A percentile compares a stretch with the other conserved stretches of the same genome.
Evolutionary conservation across 2,329 filamentous ascomycete species (phyloP).

Genomic region (Scedosporium minutisporum): DNA sequence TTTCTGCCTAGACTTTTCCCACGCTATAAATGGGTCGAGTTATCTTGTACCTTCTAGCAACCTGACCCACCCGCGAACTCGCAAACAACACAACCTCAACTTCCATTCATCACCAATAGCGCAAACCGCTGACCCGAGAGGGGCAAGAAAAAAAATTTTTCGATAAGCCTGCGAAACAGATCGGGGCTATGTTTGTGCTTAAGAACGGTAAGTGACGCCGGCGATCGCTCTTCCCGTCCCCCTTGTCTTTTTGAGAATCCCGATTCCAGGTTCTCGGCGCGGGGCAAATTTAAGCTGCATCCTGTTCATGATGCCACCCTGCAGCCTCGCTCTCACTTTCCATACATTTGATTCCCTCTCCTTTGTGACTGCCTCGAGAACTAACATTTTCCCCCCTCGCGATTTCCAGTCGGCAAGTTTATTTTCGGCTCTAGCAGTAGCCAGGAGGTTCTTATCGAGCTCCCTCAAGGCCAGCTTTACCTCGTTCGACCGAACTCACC

Average conservation of each 20-base stretch:
- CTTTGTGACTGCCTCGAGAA: constrained; percentile 3
- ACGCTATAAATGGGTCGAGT: neutral
- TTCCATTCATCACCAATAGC: neutral
- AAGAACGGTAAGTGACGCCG: constrained; percentile 28
- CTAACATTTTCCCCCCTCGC: constrained; percentile 4
- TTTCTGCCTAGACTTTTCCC: neutral
- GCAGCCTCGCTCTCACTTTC: neutral
- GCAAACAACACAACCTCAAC: neutral
- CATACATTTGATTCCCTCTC: neutral
- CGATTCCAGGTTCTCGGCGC: neutral
- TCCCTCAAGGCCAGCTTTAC: constrained; percentile 93
- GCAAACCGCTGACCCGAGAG: neutral
- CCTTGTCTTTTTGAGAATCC: neutral
- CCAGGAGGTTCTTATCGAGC: constrained; percentile 89
- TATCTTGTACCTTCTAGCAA: neutral
- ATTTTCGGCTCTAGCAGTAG: constrained; percentile 73
- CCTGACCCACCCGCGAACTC: neutral
- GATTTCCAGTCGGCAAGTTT: constrained; percentile 67
- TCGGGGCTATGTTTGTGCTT: constrained; percentile 29
- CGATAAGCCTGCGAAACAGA: neutral
- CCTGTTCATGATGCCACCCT: neutral
- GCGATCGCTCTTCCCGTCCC: neutral
- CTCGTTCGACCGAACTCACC: constrained; percentile 90
- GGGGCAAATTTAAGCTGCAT: neutral
- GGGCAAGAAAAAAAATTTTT: neutral